phyloP scores from a whole-genome alignment of 176 grass and related monocot species.

The Juncus effusus region DNA sequence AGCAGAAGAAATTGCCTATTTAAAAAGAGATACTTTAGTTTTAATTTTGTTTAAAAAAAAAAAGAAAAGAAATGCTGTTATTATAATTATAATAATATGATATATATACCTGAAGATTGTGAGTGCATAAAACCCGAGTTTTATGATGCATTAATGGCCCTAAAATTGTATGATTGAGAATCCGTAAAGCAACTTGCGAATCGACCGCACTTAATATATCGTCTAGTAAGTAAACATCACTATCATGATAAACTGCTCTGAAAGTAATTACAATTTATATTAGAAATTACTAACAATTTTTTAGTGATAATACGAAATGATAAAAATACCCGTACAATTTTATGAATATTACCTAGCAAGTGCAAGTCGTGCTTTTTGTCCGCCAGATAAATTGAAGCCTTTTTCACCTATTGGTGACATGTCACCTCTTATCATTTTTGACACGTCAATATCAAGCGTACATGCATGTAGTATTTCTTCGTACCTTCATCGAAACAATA shows the following conservation, averaged over 20 bases:
- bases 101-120: slow-evolving; percentile 66
- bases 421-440: slow-evolving; percentile 69
- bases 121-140: slow-evolving; percentile 85
- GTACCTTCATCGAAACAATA: slow-evolving; percentile 53
- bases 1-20: slow-evolving; percentile 74
- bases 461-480: slow-evolving; percentile 81
- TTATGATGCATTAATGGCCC: slow-evolving; percentile 52
- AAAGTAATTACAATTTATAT: slow-evolving; percentile 25
- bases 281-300: slow-evolving; percentile 15
- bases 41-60: neutral
- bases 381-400: slow-evolving; percentile 92
- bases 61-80: neutral
- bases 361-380: slow-evolving; percentile 86
- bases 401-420: slow-evolving; percentile 76
- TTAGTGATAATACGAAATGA: neutral
- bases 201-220: slow-evolving; percentile 94
- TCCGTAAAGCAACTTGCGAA: slow-evolving; percentile 89
- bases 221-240: slow-evolving; percentile 86
- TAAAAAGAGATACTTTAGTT: neutral
- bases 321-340: neutral
- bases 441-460: slow-evolving; percentile 80
- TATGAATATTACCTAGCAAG: slow-evolving; percentile 60
- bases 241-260: slow-evolving; percentile 88
- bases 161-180: slow-evolving; percentile 62
- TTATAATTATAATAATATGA: no score